Percentiles rank a stretch among this genome's conserved stretches.
These are phyloP conservation scores for Cladosporium halotolerans DNA, from an alignment of 2,329 filamentous ascomycete genomes.

Conservation along the genomic window DNA sequence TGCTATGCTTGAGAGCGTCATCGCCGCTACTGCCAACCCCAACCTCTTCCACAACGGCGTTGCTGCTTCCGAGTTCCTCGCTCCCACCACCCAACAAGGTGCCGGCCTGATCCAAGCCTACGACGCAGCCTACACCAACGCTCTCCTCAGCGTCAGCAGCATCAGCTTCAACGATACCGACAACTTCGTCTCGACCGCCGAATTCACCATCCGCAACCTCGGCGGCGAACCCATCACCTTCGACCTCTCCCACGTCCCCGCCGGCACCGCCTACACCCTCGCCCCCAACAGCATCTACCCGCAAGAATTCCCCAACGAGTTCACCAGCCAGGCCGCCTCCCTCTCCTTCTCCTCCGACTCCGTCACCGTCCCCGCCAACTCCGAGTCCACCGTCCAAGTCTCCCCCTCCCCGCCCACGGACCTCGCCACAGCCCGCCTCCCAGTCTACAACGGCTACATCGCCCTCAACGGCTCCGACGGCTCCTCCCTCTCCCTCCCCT, in stretches of 20 bases:
- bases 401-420: constrained; percentile 17
- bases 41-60: constrained; percentile 27
- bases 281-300: constrained; percentile 14
- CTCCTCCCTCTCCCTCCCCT: constrained; percentile 28
- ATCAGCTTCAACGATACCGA: constrained; percentile 61
- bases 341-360: constrained; percentile 17
- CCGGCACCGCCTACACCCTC: constrained; percentile 50
- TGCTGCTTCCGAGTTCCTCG: constrained; percentile 25
- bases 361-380: constrained; percentile 17
- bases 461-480: constrained; percentile 19
- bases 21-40: constrained; percentile 22
- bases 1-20: constrained; percentile 21
- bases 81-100: constrained; percentile 55
- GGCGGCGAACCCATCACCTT: constrained; percentile 47
- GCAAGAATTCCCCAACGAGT: constrained; percentile 17
- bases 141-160: constrained; percentile 50
- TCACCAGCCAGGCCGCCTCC: constrained; percentile 17
- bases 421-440: constrained; percentile 23
- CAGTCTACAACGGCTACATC: constrained; percentile 31
- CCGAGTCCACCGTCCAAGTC: constrained; percentile 19
- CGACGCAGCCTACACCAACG: constrained; percentile 51
- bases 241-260: constrained; percentile 45
- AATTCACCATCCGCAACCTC: constrained; percentile 53
- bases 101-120: constrained; percentile 55
- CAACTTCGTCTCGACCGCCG: constrained; percentile 44